Evolutionary conservation across 2,329 filamentous ascomycete genomes (phyloP), one percentile per base, ranked within the genome.

Genomic region (Ceratocystis lukuohia): DNA sequence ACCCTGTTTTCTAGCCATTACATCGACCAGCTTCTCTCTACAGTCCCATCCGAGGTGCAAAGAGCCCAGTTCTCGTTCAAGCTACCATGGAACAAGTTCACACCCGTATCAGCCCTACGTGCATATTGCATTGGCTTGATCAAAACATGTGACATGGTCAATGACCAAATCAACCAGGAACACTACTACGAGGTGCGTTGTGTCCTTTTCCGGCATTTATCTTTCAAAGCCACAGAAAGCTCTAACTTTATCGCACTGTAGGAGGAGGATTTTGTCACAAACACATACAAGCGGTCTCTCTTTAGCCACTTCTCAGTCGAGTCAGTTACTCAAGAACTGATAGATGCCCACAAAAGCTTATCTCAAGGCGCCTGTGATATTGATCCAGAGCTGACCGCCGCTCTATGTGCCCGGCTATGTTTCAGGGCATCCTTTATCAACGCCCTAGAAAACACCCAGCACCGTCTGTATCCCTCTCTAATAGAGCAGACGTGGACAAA

Each of bases 191-290:
- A 99, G 82, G 89, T 89, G 74, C 69, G 78, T 74, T 69, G 78
- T 74, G 30, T 65, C 65, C 69, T 64, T 20, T 8, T 10, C 50
- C 5, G 12, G 1, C 25, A 8, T 5, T 6, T 44, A 22, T 15
- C 28, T 22, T 12, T 22, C 53, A 22, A 44, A 25, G 22, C 2
- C 50, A 15, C 6, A 3, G 22, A 22, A 17, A 8, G 20, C 0
- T 20, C 12, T n/a, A 7, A 33, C 25, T n/a, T 30, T 1, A 10
- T 67, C 68, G 28, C 7, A 10, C 5, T 37, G 17, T 59, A 93
- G 87, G 94, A 99, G 76, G 94, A 99, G 75, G 94, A 99, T 72
- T 96, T 99, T 73, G 90, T 95, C 22, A 92, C 91, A 5, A 91
- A 96, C 74, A 88, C 92, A 0, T 97, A 94, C 73, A 88, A 91